These are phyloP conservation scores for Lotus japonicus DNA, from an alignment of 306 rosid genomes.

Conservation along the genomic window DNA sequence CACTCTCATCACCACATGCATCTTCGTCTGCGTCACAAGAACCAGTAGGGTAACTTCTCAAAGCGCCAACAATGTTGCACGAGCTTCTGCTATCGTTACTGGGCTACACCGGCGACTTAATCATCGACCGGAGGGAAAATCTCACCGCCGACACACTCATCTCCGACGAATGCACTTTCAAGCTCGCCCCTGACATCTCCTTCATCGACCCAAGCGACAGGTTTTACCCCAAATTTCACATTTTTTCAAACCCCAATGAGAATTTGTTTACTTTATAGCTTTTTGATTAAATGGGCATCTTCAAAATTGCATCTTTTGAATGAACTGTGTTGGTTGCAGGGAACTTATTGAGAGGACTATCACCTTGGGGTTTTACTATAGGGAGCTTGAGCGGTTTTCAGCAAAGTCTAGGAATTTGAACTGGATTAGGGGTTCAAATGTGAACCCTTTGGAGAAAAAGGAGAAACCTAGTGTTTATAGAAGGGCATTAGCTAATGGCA, in stretches of 20 bases:
- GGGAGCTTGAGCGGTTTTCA: constrained; percentile 85
- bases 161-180: constrained; percentile 68
- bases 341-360: constrained; percentile 77
- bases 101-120: constrained; percentile 95
- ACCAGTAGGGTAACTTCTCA: neutral
- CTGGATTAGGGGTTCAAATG: constrained; percentile 73
- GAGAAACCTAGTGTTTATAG: constrained; percentile 76
- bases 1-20: neutral
- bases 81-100: constrained; percentile 78
- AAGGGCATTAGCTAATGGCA: constrained; percentile 87
- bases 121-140: constrained; percentile 61
- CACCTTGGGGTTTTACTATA: constrained; percentile 79
- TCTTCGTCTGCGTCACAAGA: neutral
- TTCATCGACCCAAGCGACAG: constrained; percentile 82
- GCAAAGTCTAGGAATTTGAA: constrained; percentile 74
- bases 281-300: neutral
- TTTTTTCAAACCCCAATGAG: neutral
- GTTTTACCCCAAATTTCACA: constrained; percentile 26
- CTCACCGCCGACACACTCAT: constrained; percentile 42
- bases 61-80: constrained; percentile 53
- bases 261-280: neutral
- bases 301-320: neutral
- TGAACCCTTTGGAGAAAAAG: constrained; percentile 22
- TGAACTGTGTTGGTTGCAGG: constrained; percentile 49
- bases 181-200: constrained; percentile 80